phyloP scores from a whole-genome alignment of 805 yeast genomes.

The Metschnikowia sp. region DNA sequence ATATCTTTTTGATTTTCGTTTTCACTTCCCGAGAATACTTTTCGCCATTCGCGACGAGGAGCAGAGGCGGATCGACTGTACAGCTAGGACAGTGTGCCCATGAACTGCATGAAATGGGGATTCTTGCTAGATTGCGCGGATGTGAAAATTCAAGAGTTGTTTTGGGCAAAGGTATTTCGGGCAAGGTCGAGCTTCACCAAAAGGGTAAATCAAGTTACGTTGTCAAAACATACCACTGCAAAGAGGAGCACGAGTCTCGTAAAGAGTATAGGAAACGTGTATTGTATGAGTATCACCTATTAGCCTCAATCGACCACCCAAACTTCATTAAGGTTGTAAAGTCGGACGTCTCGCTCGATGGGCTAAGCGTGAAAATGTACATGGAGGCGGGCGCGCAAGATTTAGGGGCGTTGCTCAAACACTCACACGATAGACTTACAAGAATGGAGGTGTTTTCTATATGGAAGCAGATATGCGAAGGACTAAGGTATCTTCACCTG shows the following conservation, averaged over 20 bases:
- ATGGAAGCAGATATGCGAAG: slow-evolving; percentile 42
- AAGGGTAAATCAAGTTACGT: slow-evolving; percentile 27
- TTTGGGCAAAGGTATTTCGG: slow-evolving; percentile 35
- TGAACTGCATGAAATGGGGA: slow-evolving; percentile 2
- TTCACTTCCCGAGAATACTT: neutral
- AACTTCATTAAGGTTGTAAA: slow-evolving; percentile 36
- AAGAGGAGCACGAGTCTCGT: slow-evolving; percentile 38
- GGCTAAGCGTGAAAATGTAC: slow-evolving; percentile 23
- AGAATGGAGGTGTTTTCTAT: slow-evolving; percentile 20
- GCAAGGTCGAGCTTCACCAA: slow-evolving; percentile 28
- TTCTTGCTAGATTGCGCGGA: neutral
- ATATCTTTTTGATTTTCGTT: neutral
- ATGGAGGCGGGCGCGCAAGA: slow-evolving; percentile 33
- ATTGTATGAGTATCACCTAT: slow-evolving; percentile 33
- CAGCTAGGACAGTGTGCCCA: neutral
- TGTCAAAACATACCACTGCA: slow-evolving; percentile 42
- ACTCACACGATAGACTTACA: neutral
- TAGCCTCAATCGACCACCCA: slow-evolving; percentile 25
- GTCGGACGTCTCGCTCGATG: slow-evolving; percentile 23
- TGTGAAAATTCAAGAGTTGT: neutral
- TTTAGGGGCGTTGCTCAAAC: slow-evolving; percentile 4
- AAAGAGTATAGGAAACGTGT: slow-evolving; percentile 39
- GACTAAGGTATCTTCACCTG: slow-evolving; percentile 37
- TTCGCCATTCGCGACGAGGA: too few relatives aligned
- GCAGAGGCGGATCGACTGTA: too few relatives aligned